Evolutionary conservation across 163 green algal species (phyloP), one percentile per base, ranked within the genome.

Genomic region (Scenedesmus sp.): DNA sequence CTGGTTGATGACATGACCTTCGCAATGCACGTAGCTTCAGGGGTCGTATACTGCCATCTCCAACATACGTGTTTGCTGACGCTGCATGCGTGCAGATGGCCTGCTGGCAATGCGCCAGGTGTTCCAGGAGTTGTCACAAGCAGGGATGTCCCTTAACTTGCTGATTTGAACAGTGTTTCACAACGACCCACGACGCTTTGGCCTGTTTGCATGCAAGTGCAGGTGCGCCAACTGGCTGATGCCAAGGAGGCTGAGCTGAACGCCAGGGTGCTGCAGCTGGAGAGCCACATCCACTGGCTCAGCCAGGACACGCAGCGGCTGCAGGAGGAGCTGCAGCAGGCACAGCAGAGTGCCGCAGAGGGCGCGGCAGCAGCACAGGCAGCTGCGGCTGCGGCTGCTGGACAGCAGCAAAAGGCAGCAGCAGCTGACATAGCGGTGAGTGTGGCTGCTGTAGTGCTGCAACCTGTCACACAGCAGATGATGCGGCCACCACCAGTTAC

Each of bases 271-370:
- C 89, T 95, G 81, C 91, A 91, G 9, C 91, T 96, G 33, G 91
- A 96, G 91, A 93, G 86, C 44, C 92, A 94, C 49, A 94, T 95
- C 87, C 93, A 95, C 90, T 95, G 93, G 93, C 90, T 95, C 65
- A 53, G 68, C 15, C 92, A 95, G 81, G 88, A 96, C 78, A 96
- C 95, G 83, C 42, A 92, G 81, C 92, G 91, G n/a, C 88, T 96
- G 83, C 73, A 92, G 73, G 46, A 72, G 78, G 84, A 85, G 73
- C 35, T 89, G 83, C 76, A 61, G 46, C 72, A 87, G 68, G 83
- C 82, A 81, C 51, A 42, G n/a, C 37, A 49, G 15, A 30, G 35
- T 9, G 73, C 73, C 22, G 46, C 86, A 53, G 88, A 44, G 12
- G 35, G 53, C 56, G 33, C 46, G 56, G 82, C 78, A 86, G 61